Base-by-base conservation (phyloP, 345 rosid genomes). In the Eucalyptus marginata region DNA sequence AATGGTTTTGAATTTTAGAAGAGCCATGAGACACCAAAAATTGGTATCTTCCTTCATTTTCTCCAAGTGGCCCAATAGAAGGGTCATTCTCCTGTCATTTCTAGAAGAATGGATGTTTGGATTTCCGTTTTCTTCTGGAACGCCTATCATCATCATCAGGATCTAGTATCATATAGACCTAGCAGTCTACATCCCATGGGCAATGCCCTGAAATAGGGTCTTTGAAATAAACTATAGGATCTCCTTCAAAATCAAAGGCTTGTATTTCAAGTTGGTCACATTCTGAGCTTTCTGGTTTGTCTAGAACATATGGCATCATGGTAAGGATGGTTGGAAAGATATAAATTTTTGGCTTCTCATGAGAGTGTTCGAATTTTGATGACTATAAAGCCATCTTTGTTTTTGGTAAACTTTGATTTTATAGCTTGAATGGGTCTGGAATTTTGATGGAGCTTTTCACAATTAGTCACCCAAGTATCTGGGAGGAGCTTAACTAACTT, bases 231-330 rank as follows among this genome's bases (percentile, higher is more conserved):
- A 51, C 54, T 51, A 7, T 51, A 3, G 54, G 54, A 51, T 51
- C 56, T 51, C 56, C 56, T 51, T 52, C 1, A 52, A 18, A 52
- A 52, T 52, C 10, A 2, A 18, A 18, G 58, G 58, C 58, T 7
- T 52, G 58, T 52, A 52, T 52, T 52, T 52, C 24, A 18, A 52
- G 58, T 52, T 52, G 18, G 58, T 52, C 24, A 18, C 24, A 24
- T 52, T 52, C 0, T 52, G 0, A 52, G 24, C 58, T 7, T 52
- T 52, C 0, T 10, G 1, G 6, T 15, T 52, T 4, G 3, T 66
- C 10, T 4, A 2, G 5, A 33, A 84, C 36, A 50, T 3, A 47
- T 5, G 54, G 36, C 18, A 10, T 24, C 20, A 84, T 22, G n/a
- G 40, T 46, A 22, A 84, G 33, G 18, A 47, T 47, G 20, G 54